These are phyloP conservation scores for Inonotus obliquus DNA, from an alignment of 1,284 basidiomycete species.

Conservation along the genomic window DNA sequence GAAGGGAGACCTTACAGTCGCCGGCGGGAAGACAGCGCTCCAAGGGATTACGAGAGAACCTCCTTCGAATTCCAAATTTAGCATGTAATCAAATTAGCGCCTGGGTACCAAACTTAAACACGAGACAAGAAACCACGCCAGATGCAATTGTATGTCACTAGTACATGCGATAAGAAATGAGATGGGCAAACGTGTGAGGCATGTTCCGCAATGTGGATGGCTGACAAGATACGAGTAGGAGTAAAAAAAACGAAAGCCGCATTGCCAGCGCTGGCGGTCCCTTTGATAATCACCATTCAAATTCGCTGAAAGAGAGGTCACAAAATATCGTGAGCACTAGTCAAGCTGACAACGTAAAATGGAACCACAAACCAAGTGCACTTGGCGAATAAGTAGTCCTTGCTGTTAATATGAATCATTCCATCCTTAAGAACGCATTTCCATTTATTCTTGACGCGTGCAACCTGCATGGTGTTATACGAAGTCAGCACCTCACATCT, in stretches of 20 bases:
- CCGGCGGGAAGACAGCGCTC: neutral
- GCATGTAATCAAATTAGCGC: neutral
- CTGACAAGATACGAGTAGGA: neutral
- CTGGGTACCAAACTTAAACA: neutral
- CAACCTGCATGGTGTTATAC: constrained; percentile 54
- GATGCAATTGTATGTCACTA: constrained; percentile 4
- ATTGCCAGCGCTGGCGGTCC: neutral
- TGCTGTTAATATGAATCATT: constrained; percentile 95
- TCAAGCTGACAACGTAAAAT: neutral
- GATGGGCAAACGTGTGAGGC: neutral
- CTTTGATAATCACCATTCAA: constrained; percentile 17
- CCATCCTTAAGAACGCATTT: constrained; percentile 99
- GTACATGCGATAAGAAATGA: constrained; percentile 5
- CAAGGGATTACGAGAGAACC: neutral
- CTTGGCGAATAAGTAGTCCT: constrained; percentile 96
- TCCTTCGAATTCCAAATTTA: neutral
- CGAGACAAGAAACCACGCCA: neutral
- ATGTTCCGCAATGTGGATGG: neutral
- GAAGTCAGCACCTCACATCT: neutral
- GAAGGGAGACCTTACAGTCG: neutral
- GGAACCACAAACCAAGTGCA: constrained; percentile 66
- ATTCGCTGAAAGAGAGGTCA: constrained; percentile 10
- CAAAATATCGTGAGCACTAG: neutral
- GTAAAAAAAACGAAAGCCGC: neutral
- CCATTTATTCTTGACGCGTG: constrained; percentile 99